Conservation (phyloP, 768 basidiomycete species). For the Lactifluus pinguis region DNA sequence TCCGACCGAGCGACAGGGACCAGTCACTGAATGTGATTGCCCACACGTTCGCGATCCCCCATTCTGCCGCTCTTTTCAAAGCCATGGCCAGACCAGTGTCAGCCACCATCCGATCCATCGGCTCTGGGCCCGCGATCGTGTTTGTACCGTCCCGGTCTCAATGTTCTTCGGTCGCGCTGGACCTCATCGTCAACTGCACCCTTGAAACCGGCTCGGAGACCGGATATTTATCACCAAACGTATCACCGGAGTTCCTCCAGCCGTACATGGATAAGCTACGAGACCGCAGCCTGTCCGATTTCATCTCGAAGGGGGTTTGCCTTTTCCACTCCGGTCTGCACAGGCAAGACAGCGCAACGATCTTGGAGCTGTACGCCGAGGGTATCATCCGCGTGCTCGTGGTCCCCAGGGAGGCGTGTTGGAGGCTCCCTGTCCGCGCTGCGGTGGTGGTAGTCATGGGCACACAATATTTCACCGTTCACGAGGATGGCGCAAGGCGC, state of each 20-base stretch:
- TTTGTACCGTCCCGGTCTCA: slow-evolving; percentile 85
- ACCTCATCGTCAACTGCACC: slow-evolving; percentile 83
- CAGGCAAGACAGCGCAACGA: slow-evolving; percentile 56
- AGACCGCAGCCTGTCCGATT: slow-evolving; percentile 57
- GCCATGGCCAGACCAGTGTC: slow-evolving; percentile 89
- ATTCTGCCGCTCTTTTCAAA: slow-evolving; percentile 82
- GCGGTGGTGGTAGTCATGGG: slow-evolving; percentile 83
- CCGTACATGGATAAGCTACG: slow-evolving; percentile 48
- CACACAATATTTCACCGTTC: slow-evolving; percentile 67
- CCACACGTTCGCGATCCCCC: slow-evolving; percentile 76
- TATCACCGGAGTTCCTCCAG: slow-evolving; percentile 48
- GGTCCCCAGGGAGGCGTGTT: slow-evolving; percentile 75
- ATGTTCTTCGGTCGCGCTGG: slow-evolving; percentile 63
- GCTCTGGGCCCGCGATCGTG: slow-evolving; percentile 52
- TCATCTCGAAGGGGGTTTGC: slow-evolving; percentile 78
- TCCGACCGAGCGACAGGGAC: slow-evolving; percentile 76
- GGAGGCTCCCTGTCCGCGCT: slow-evolving; percentile 82
- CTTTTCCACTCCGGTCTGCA: slow-evolving; percentile 72
- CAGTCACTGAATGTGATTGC: slow-evolving; percentile 60
- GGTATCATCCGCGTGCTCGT: slow-evolving; percentile 75
- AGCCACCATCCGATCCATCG: slow-evolving; percentile 48
- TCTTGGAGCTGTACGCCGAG: slow-evolving; percentile 75
- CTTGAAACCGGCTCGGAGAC: slow-evolving; percentile 57
- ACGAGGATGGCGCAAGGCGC: slow-evolving; percentile 42
- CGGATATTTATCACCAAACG: slow-evolving; percentile 53